These are phyloP conservation scores for Pseudogymnoascus verrucosus DNA, from an alignment of 2,329 filamentous ascomycete genomes.

Conservation along the genomic window DNA sequence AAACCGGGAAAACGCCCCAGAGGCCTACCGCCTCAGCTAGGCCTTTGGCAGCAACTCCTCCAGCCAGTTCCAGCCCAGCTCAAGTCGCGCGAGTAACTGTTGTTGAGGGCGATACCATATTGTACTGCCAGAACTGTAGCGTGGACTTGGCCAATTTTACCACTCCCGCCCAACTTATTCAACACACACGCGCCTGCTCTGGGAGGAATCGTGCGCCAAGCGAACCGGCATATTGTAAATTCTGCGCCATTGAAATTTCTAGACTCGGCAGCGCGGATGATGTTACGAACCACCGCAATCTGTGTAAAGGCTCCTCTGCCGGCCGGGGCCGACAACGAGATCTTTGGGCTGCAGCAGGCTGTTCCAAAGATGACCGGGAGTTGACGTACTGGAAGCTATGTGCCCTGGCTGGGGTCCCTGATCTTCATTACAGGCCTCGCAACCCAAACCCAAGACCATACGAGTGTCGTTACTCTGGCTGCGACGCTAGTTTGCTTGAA, in stretches of 20 bases:
- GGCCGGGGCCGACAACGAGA: background rate
- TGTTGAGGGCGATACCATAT: background rate
- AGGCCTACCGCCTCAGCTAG: background rate
- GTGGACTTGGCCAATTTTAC: background rate
- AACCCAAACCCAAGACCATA: background rate
- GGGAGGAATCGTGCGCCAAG: background rate
- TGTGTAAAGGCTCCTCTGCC: background rate
- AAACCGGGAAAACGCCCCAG: background rate
- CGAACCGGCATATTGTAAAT: background rate
- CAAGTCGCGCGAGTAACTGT: background rate
- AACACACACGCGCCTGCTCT: background rate
- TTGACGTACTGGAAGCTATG: slow-evolving; percentile 2
- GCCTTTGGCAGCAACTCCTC: background rate
- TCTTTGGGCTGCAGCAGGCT: background rate
- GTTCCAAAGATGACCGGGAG: background rate
- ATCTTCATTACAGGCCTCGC: background rate
- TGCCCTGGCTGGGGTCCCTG: background rate
- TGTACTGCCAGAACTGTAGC: background rate
- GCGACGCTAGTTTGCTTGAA: background rate
- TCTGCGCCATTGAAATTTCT: background rate
- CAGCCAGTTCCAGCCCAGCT: background rate
- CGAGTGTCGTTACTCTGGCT: background rate
- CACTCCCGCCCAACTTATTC: background rate
- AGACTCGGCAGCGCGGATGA: background rate
- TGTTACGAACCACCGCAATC: slow-evolving; percentile 2